Evolutionary conservation across 768 basidiomycete genomes (phyloP).

Genomic region (Pleurotus tuber-regium): DNA sequence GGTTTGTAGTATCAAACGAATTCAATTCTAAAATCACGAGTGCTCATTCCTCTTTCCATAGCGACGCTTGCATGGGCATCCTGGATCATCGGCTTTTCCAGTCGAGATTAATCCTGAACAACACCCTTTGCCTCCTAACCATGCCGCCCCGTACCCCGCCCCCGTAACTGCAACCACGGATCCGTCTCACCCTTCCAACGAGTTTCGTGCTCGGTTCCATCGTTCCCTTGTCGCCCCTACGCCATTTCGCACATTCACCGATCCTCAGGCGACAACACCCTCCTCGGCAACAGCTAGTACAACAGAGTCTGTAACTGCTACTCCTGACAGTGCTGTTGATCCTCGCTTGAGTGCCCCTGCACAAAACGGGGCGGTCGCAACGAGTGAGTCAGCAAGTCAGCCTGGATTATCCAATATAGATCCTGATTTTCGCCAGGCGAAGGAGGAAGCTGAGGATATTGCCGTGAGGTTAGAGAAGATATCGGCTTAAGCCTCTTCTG

Average conservation of each 20-base stretch:
- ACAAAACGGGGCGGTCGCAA: conserved; percentile 1
- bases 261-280: conserved; percentile 13
- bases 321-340: conserved; percentile 31
- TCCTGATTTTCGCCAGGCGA: conserved; percentile 14
- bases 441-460: conserved; percentile 11
- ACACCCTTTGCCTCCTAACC: conserved; percentile 14
- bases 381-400: conserved; percentile 12
- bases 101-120: conserved; percentile 16
- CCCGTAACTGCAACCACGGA: conserved; percentile 26
- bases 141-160: conserved; percentile 19
- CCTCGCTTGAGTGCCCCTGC: conserved; percentile 25
- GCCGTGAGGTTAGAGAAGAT: conserved; percentile 6
- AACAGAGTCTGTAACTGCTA: conserved; percentile 22
- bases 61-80: conserved; percentile 36
- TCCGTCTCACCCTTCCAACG: conserved; percentile 31
- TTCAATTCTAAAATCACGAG: conserved; percentile 9
- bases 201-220: conserved; percentile 68
- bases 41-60: conserved; percentile 15
- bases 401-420: conserved; percentile 2
- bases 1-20: conserved; percentile 44
- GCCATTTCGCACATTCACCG: conserved; percentile 44
- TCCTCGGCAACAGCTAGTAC: conserved; percentile 26
- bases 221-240: conserved; percentile 57
- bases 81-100: conserved; percentile 14
- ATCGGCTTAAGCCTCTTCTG: neutral